Base-by-base conservation (phyloP, 2,329 filamentous ascomycete species). In the Neofusicoccum kwambonambiense region DNA sequence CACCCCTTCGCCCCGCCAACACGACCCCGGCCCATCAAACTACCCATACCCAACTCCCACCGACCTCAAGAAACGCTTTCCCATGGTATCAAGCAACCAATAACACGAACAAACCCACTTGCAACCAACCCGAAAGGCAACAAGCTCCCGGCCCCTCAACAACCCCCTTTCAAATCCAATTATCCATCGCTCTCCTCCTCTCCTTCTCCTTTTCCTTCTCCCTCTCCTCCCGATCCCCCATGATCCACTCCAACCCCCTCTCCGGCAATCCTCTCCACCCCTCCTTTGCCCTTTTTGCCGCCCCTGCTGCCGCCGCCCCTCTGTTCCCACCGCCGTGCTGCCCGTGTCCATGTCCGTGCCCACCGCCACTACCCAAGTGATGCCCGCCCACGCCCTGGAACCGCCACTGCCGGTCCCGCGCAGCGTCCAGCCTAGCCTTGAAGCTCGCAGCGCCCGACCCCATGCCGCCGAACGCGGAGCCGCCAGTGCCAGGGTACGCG, bases 241-340 rank as follows among this genome's bases (percentile, higher is more conserved):
- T 76, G 27, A 77, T 63, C 76, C 75, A 77, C 0, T 73, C 75
- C 27, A 76, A 73, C 1, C 74, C 70, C 8, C 76, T 72, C 3
- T 69, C 74, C 66, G 56, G 56, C 42, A 60, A 60, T 1, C 8
- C 56, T 13, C 22, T 60, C 56, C 56, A 60, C 15, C 41, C 41
- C 41, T 44, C 41, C 41, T 44, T 44, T 70, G 76, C 75, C 75
- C 76, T 51, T 17, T 17, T 44, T 9, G 37, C 37, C 37, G 13
- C 11, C 41, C 12, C 41, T 13, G 11, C 13, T 4, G 47, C 27
- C 4, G 22, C 19, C 19, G 17, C 27, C n/a, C 17, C 47, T 9
- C 19, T 17, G 15, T 13, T n/a, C 13, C 47, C 47, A 27, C 19
- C 19, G 31, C 47, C 27, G 19, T 47, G 15, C 11, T 34, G 22